These are phyloP conservation scores for Trichoderma harzianum DNA, from an alignment of 2,329 filamentous ascomycete species.

Conservation along the genomic window DNA sequence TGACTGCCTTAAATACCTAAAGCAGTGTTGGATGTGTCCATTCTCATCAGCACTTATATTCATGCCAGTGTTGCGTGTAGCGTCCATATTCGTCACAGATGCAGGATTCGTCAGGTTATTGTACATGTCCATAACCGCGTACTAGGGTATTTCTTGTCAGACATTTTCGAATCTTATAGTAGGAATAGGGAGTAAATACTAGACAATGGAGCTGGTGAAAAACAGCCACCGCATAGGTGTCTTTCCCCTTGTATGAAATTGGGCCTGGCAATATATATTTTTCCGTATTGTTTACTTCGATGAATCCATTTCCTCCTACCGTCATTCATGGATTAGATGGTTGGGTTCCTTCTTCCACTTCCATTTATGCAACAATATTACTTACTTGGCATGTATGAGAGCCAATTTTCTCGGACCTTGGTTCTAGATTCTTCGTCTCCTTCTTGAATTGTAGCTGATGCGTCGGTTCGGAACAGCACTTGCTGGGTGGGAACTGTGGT, in stretches of 20 bases:
- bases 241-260: background rate
- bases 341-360: background rate
- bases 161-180: background rate
- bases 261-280: background rate
- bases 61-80: background rate
- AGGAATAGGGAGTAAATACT: background rate
- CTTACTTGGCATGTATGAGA: slow-evolving; percentile 4
- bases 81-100: background rate
- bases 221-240: background rate
- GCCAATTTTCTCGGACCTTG: background rate
- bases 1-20: background rate
- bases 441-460: background rate
- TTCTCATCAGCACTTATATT: background rate
- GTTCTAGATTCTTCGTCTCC: background rate
- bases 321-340: background rate
- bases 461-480: background rate
- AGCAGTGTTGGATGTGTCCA: background rate
- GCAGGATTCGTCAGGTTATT: background rate
- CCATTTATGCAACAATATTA: background rate
- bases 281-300: background rate
- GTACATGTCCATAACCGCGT: background rate
- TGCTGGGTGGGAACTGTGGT: background rate
- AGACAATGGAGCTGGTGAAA: slow-evolving; percentile 8
- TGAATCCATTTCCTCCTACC: background rate
- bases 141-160: background rate